phyloP scores from a whole-genome alignment of 2,329 filamentous ascomycete genomes.

The Exophiala lecanii-corni region DNA sequence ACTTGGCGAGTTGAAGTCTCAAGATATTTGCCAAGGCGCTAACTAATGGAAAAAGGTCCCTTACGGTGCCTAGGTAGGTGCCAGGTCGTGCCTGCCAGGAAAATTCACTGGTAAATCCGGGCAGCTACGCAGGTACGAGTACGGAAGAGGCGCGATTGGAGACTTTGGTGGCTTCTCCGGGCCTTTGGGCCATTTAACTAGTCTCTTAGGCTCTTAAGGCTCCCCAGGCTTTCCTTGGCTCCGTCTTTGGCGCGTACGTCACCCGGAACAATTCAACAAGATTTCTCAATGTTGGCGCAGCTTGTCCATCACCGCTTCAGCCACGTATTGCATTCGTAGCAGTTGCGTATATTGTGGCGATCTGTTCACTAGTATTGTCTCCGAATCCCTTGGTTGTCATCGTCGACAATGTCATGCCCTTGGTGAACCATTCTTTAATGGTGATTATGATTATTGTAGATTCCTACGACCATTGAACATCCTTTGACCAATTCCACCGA shows the following conservation, averaged over 20 bases:
- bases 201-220: too few relatives aligned
- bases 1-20: too few relatives aligned
- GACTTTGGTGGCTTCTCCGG: too few relatives aligned
- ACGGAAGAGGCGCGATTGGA: too few relatives aligned
- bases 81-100: too few relatives aligned
- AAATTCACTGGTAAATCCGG: too few relatives aligned
- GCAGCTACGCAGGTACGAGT: too few relatives aligned
- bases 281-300: constrained; percentile 3
- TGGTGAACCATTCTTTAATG: not conserved
- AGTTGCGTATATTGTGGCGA: not conserved
- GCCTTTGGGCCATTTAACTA: too few relatives aligned
- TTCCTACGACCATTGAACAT: not conserved
- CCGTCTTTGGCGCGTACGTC: not conserved
- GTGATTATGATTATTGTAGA: not conserved
- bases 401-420: not conserved
- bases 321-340: not conserved
- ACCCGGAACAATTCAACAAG: not conserved
- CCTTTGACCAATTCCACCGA: not conserved
- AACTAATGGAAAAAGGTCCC: too few relatives aligned
- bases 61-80: too few relatives aligned
- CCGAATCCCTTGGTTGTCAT: not conserved
- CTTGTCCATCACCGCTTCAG: constrained; percentile 1
- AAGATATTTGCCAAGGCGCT: too few relatives aligned
- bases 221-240: too few relatives aligned
- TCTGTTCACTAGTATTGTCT: not conserved